Percentiles rank a stretch among this genome's conserved stretches.
Evolutionary conservation across 345 rosid species (phyloP).

Genomic region (Aethionema arabicum): DNA sequence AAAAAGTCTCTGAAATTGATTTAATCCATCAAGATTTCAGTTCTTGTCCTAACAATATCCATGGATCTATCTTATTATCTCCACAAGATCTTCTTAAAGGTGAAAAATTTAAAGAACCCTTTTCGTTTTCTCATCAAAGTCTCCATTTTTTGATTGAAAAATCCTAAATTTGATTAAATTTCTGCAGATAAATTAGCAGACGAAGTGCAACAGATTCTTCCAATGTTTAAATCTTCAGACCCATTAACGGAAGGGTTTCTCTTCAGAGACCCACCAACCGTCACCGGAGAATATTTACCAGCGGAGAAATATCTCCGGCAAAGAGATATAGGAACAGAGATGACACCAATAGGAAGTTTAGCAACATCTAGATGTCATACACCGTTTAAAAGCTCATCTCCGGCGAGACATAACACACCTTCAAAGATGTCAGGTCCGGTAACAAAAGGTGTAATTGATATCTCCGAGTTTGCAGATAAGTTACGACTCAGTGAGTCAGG

Average conservation of each 20-base stretch:
- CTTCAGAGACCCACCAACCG: slow-evolving; percentile 60
- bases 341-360: slow-evolving; percentile 88
- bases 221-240: slow-evolving; percentile 47
- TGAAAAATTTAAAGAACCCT: slow-evolving; percentile 22
- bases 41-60: slow-evolving; percentile 35
- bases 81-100: slow-evolving; percentile 66
- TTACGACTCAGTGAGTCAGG: slow-evolving; percentile 49
- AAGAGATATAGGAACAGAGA: slow-evolving; percentile 84
- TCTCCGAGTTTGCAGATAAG: slow-evolving; percentile 62
- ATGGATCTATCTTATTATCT: slow-evolving; percentile 47
- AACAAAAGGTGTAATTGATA: slow-evolving; percentile 52
- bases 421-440: slow-evolving; percentile 84
- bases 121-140: neutral
- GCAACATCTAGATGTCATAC: slow-evolving; percentile 81
- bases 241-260: slow-evolving; percentile 76
- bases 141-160: slow-evolving; percentile 10
- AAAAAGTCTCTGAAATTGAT: slow-evolving; percentile 40
- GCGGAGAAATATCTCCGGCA: slow-evolving; percentile 47
- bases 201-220: slow-evolving; percentile 57
- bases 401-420: slow-evolving; percentile 93
- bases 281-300: slow-evolving; percentile 39
- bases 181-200: slow-evolving; percentile 75
- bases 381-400: slow-evolving; percentile 66
- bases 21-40: slow-evolving; percentile 28
- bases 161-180: slow-evolving; percentile 19